Evolutionary conservation across 345 rosid species (phyloP), one percentile per base, ranked within the genome.

Genomic region (Populus tremula): DNA sequence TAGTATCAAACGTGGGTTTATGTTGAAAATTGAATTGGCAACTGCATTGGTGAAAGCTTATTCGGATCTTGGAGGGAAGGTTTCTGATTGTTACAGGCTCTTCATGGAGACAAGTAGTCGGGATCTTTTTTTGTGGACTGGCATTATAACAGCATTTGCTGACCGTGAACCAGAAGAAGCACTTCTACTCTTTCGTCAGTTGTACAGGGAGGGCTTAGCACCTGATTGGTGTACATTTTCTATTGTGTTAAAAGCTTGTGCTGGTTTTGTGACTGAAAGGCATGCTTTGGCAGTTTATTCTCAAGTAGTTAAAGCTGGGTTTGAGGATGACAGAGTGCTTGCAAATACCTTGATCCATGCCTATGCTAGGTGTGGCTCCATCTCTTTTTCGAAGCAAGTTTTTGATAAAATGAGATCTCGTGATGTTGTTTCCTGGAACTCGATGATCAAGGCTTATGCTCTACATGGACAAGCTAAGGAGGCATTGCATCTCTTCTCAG

Each of bases 181-280:
- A 25, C 77, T 94, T 69, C 81, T 87, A 78, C 88, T 94, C 77
- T 91, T 88, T 76, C 76, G 88, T 64, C 85, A 87, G 81, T 79
- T 89, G 80, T 81, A 73, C 20, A 81, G 75, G 36, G 89, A 89
- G 79, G 89, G 77, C 25, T 67, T 90, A 47, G 77, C 36, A 75
- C 97, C 97, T 18, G 98, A 94, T 80, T 80, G 92, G 87, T 91
- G 85, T 85, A 89, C 95, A 31, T 93, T 88, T 83, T 93, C 98
- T 33, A 90, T 85, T 62, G 84, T 88, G 35, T 74, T 94, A 20
- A 94, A 94, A 88, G 93, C 97, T 73, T 91, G 97, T 82, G 93
- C 95, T 10, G 89, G 94, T 77, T 89, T 94, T 67, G 86, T 88
- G 73, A 90, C 88, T 1, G 90, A 87, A 73, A 86, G 85, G 66